Base-by-base conservation (phyloP, 352 stramenopile species). In the Pythium plurisporium region DNA sequence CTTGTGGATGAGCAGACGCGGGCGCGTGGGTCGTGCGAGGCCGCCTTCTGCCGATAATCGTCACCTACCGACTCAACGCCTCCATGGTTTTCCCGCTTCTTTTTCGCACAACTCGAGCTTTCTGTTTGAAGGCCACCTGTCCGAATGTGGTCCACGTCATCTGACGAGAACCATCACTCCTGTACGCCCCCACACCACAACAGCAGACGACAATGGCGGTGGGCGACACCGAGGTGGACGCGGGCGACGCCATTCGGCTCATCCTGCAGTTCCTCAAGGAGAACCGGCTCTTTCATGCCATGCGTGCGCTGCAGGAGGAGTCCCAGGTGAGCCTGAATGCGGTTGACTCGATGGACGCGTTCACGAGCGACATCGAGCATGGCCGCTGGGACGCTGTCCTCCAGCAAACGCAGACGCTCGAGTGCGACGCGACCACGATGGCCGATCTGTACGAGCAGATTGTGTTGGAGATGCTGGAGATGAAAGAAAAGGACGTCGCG, bases 181-280 rank as follows among this genome's bases (percentile, higher is more conserved):
- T 43, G 36, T 22, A n/a, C n/a, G n/a, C n/a, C n/a, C 20, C 10
- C n/a, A 8, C n/a, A 8, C 36, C 36, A 43, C 36, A 9, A 43
- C 36, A n/a, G 5, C 14, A n/a, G 36, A 8, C 20, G 10, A 43
- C 11, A 41, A 41, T 49, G n/a, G n/a, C n/a, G 42, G 10, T 60
- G 31, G 23, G 45, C 37, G 41, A 69, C 15, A 47, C 88, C 30
- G 76, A 90, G 45, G 74, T 90, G 42, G 73, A 85, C 47, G 72
- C 78, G 15, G 68, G 76, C 56, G 90, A 97, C 55, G 82, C 89
- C 44, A 75, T 97, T 50, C 84, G 88, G 23, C 71, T 98, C 25
- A 90, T 98, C 51, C 80, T 97, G 60, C 88, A 97, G 73, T 97
- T 96, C 53, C 77, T 96, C 33, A 80, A 91, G 51, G 92, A 98